These are phyloP conservation scores for Trichoderma endophyticum DNA, from an alignment of 2,329 filamentous ascomycete species.

Conservation along the genomic window DNA sequence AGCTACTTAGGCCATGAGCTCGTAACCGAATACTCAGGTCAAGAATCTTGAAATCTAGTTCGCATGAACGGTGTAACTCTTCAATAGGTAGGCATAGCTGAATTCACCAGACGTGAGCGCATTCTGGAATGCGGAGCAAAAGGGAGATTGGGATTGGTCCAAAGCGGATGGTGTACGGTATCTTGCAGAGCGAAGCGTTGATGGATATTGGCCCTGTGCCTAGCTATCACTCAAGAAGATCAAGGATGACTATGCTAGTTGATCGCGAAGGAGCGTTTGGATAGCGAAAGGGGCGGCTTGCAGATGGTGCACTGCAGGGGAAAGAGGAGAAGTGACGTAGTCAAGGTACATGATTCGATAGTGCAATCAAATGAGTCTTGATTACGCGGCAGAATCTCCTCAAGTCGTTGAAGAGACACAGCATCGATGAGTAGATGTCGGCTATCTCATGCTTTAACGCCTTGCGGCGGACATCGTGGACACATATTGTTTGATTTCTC, in stretches of 20 bases:
- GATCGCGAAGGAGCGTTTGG: neutral
- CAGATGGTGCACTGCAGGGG: neutral
- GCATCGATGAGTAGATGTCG: slow-evolving; percentile 18
- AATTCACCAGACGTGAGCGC: neutral
- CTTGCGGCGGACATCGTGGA: slow-evolving; percentile 11
- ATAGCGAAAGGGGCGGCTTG: neutral
- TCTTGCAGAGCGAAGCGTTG: neutral
- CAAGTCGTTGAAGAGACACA: neutral
- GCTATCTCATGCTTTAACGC: slow-evolving; percentile 23
- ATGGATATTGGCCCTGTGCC: neutral
- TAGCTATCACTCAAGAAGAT: neutral
- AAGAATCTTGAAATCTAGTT: neutral
- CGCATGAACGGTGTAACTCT: neutral
- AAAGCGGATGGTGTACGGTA: neutral
- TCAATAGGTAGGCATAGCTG: neutral
- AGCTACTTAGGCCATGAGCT: neutral
- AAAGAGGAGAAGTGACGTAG: neutral
- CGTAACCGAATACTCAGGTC: neutral
- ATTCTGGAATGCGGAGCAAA: neutral
- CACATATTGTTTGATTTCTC: slow-evolving; percentile 16
- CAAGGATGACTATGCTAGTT: neutral
- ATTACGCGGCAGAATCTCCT: neutral
- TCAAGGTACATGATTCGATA: neutral
- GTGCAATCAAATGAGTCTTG: neutral
- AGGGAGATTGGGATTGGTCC: neutral